These are phyloP conservation scores for Carex littledalei DNA, from an alignment of 176 grass and related monocot species.

Conservation along the genomic window DNA sequence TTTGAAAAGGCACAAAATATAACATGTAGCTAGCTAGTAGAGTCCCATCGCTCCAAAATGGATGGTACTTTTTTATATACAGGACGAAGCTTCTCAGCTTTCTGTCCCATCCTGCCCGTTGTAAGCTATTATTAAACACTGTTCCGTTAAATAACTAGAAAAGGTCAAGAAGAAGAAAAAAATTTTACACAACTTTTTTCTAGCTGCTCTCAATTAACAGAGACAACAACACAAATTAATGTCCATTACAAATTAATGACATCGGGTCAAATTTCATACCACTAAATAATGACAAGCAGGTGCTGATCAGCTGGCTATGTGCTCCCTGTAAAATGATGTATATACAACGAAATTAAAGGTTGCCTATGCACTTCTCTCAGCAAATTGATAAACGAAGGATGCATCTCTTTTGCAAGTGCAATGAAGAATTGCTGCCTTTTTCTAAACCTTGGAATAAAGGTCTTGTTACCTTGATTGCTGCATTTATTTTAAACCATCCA, in stretches of 20 bases:
- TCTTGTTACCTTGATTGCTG: neutral
- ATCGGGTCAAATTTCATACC: neutral
- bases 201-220: neutral
- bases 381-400: neutral
- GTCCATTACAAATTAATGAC: neutral
- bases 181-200: neutral
- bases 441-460: neutral
- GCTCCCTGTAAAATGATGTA: neutral
- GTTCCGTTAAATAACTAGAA: conserved; percentile 15
- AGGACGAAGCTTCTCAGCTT: conserved; percentile 28
- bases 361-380: neutral
- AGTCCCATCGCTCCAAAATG: conserved; percentile 22
- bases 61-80: conserved; percentile 9
- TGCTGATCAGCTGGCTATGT: neutral
- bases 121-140: conserved; percentile 16
- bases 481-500: neutral
- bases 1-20: neutral
- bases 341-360: neutral
- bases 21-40: conserved; percentile 3
- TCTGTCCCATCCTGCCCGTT: conserved; percentile 20
- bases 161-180: neutral
- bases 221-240: neutral
- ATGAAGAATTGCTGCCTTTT: neutral
- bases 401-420: neutral
- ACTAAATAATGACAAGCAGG: neutral